Conservation (phyloP, 345 rosid genomes). For the Eucalyptus pumila region DNA sequence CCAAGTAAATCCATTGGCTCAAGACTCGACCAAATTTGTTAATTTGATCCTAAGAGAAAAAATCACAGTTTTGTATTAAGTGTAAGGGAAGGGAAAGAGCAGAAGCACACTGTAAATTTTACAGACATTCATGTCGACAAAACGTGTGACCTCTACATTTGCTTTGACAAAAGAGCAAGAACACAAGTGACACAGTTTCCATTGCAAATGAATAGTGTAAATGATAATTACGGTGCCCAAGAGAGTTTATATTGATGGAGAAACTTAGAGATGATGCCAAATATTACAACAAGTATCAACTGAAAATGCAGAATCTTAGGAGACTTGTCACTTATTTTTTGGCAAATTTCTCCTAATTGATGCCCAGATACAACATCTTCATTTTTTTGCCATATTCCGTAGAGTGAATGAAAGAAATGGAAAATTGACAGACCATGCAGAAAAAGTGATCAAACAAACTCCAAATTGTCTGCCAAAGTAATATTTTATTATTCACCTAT, state of each 20-base stretch:
- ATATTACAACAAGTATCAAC: neutral
- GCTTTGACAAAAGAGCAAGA: neutral
- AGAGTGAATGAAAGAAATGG: neutral
- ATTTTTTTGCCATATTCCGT: neutral
- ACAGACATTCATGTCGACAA: neutral
- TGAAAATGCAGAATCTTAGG: neutral
- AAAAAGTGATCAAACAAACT: neutral
- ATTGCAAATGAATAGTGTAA: neutral
- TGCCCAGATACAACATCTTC: neutral
- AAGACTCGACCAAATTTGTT: constrained; percentile 30
- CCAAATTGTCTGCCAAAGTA: neutral
- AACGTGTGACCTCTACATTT: neutral
- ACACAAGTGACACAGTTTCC: neutral
- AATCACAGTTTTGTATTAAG: neutral
- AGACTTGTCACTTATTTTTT: neutral
- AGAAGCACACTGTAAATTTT: neutral
- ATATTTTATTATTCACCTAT: neutral
- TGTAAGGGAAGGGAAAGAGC: neutral
- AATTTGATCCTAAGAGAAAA: constrained; percentile 30
- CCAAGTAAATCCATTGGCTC: constrained; percentile 69
- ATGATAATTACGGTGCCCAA: neutral
- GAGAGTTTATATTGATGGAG: neutral
- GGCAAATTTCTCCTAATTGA: neutral
- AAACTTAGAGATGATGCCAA: neutral
- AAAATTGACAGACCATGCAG: neutral